Evolutionary conservation across 106 monocot species (phyloP).

Genomic region (Allium sativum): DNA sequence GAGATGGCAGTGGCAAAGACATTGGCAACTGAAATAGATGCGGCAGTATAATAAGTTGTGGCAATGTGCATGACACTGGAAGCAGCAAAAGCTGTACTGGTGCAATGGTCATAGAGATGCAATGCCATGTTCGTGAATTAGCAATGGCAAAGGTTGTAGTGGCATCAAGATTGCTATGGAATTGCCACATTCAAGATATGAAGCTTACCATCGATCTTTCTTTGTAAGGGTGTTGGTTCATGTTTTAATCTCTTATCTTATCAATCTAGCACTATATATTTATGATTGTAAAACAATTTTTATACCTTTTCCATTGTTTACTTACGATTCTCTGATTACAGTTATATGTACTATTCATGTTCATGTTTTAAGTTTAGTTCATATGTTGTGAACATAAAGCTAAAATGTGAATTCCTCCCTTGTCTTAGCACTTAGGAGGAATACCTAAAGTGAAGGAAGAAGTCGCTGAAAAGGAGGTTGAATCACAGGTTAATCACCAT

Average conservation of each 20-base stretch:
- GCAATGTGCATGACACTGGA: background rate
- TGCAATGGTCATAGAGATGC: background rate
- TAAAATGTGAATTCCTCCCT: background rate
- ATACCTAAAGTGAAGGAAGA: slow-evolving; percentile 17
- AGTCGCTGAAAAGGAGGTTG: slow-evolving; percentile 30
- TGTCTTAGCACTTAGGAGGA: background rate
- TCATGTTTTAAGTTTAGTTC: too few relatives aligned
- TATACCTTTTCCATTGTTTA: too few relatives aligned
- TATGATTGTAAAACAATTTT: too few relatives aligned
- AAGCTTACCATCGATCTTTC: too few relatives aligned
- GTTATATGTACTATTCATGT: too few relatives aligned
- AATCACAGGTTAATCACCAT: slow-evolving; percentile 28
- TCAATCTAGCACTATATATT: too few relatives aligned
- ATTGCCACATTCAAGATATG: too few relatives aligned
- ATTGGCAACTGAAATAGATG: background rate
- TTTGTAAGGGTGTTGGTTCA: too few relatives aligned
- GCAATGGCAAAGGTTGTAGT: background rate
- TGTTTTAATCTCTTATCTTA: too few relatives aligned
- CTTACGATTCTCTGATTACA: too few relatives aligned
- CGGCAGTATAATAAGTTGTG: background rate
- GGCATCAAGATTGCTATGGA: background rate
- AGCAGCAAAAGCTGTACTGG: background rate
- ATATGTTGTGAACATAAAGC: too few relatives aligned
- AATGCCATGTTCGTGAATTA: background rate
- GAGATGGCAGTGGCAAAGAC: background rate